Percentiles rank a stretch among this genome's conserved stretches.
These are phyloP conservation scores for Mediolabrus comicus DNA, from an alignment of 108 stramenopile species.

Conservation along the genomic window DNA sequence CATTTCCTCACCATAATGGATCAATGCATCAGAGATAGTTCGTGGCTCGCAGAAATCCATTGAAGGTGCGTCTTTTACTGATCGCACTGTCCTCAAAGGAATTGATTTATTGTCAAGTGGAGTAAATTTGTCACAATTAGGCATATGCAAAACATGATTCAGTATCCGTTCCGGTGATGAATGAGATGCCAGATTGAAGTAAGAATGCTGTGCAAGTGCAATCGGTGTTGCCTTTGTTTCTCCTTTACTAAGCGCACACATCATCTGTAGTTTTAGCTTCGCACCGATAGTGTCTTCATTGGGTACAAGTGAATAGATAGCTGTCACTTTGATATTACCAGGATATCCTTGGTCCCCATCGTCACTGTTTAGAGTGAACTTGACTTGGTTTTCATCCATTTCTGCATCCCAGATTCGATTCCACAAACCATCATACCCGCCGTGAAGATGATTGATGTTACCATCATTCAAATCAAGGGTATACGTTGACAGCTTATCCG, in stretches of 20 bases:
- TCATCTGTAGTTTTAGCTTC: conserved; percentile 51
- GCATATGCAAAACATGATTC: conserved; percentile 63
- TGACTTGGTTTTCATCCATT: conserved; percentile 38
- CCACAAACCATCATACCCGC: conserved; percentile 70
- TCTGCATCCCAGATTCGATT: conserved; percentile 59
- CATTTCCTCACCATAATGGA: conserved; percentile 33
- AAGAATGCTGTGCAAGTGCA: conserved; percentile 82
- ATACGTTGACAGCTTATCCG: conserved; percentile 30
- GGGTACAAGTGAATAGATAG: conserved; percentile 61
- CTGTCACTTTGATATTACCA: conserved; percentile 55
- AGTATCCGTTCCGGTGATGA: conserved; percentile 44
- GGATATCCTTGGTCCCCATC: conserved; percentile 89
- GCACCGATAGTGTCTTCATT: conserved; percentile 10
- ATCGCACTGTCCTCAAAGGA: conserved; percentile 64
- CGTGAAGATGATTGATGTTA: conserved; percentile 79
- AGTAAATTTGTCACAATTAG: conserved; percentile 60
- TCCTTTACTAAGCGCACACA: conserved; percentile 44
- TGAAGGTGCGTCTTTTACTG: conserved; percentile 44
- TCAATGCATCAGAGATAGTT: conserved; percentile 49
- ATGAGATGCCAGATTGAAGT: conserved; percentile 79
- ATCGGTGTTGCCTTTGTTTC: conserved; percentile 62
- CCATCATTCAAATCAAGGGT: conserved; percentile 73
- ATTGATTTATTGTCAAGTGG: conserved; percentile 64
- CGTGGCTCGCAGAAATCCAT: conserved; percentile 61
- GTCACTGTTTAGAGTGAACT: conserved; percentile 51